Base-by-base conservation (phyloP, 345 rosid species). In the Heritiera fomes region DNA sequence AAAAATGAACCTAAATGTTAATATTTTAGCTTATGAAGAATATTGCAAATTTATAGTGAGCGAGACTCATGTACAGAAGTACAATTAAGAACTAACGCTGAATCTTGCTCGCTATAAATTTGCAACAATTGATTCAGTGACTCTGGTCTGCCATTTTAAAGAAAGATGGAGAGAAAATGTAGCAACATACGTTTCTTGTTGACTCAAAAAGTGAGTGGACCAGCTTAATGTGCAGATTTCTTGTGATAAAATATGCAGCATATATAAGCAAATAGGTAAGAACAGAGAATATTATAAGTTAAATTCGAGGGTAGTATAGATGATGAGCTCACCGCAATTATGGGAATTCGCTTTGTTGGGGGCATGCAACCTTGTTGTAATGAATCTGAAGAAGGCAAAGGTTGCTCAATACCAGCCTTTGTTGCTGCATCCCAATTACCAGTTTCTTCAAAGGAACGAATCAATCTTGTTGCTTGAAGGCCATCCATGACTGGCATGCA, bases 401-500 rank as follows among this genome's bases (percentile, higher is more conserved):
- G 71, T 75, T 67, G 77, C 80, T 92, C 90, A 23, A 96, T 82
- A 65, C 97, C 99, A 1, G 97, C 97, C 80, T 86, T 75, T 1
- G 40, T 76, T 32, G 99, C 97, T 75, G 89, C 95, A 79, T 88
- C 89, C 99, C 99, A 95, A 15, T 78, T 91, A 14, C 99, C 95
- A 8, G 90, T 78, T 82, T 91, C 93, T 86, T 94, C 98, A 1
- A 88, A 93, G 11, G 97, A 90, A 55, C 99, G 97, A 77, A 93
- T 92, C 72, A 96, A 50, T 83, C 92, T 94, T 76, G 98, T 93
- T 34, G 99, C 99, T 89, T 94, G 85, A 63, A 94, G 89, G 78
- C 99, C 98, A 81, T 92, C 92, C 92, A 96, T 86, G 47, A 92
- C 90, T 2, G 99, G 99, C 98, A 96, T 93, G 90, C 90, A 91